These are phyloP conservation scores for Westerdykella aurantiaca DNA, from an alignment of 2,329 filamentous ascomycete species.

Conservation along the genomic window DNA sequence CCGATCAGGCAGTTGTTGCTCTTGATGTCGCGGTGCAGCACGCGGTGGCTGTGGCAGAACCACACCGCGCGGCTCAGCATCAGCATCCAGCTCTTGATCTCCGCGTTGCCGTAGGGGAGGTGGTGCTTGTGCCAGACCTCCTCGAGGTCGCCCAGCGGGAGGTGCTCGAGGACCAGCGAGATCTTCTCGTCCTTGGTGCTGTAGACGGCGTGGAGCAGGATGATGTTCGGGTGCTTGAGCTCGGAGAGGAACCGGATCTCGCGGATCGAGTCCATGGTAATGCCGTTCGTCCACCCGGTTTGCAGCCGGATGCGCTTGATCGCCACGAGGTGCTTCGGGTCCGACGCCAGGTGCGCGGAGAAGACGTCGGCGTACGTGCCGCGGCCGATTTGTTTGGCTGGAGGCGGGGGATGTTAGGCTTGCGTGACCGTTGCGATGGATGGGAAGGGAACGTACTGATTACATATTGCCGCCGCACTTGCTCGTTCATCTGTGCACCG, in stretches of 20 bases:
- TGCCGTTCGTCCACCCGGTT: constrained; percentile 80
- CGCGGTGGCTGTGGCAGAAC: constrained; percentile 93
- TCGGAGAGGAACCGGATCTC: constrained; percentile 96
- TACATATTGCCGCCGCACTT: constrained; percentile 73
- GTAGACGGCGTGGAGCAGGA: constrained; percentile 87
- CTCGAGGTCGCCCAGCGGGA: constrained; percentile 90
- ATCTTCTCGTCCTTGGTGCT: constrained; percentile 94
- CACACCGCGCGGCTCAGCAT: constrained; percentile 91
- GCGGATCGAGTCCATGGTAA: constrained; percentile 89
- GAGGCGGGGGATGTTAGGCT: constrained; percentile 1
- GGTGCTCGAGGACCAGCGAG: constrained; percentile 88
- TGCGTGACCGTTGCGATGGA: background rate
- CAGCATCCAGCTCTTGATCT: constrained; percentile 98
- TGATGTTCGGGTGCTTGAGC: constrained; percentile 91
- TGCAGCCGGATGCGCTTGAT: constrained; percentile 91
- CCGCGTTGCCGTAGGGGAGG: constrained; percentile 76
- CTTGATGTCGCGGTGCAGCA: constrained; percentile 97
- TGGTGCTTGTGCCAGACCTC: constrained; percentile 75
- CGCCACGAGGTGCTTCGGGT: constrained; percentile 71
- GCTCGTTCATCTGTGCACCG: constrained; percentile 45
- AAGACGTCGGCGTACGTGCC: constrained; percentile 97
- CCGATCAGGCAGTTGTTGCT: constrained; percentile 96
- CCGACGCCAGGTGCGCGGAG: constrained; percentile 69
- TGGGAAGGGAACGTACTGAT: constrained; percentile 54
- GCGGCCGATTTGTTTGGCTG: constrained; percentile 85